Conservation (phyloP, 2,329 filamentous ascomycete genomes). For the Venturia aucupariae region DNA sequence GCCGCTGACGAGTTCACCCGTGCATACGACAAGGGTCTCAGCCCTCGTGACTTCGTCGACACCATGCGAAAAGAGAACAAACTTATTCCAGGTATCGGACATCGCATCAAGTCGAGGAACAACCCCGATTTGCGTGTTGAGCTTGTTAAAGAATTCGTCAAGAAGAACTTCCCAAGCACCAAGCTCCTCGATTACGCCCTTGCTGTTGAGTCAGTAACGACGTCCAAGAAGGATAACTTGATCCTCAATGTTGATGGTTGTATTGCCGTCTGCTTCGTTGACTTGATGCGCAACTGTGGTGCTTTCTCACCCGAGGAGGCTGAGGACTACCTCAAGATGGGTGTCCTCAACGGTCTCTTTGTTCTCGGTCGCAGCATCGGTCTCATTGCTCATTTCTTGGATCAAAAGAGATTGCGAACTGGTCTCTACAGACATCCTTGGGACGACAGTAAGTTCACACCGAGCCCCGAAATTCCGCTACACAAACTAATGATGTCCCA, state of each 20-base stretch:
- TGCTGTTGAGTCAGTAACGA: conserved; percentile 95
- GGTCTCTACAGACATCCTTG: conserved; percentile 68
- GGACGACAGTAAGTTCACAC: conserved; percentile 9
- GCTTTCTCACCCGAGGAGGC: conserved; percentile 94
- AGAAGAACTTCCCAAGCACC: conserved; percentile 93
- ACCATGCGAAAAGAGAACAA: conserved; percentile 99
- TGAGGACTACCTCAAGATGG: conserved; percentile 98
- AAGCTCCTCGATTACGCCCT: conserved; percentile 99
- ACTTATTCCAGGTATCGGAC: conserved; percentile 97
- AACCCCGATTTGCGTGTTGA: conserved; percentile 99
- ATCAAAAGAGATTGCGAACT: conserved; percentile 98
- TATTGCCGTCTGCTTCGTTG: conserved; percentile 97
- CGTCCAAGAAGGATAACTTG: conserved; percentile 99
- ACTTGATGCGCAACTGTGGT: conserved; percentile 93
- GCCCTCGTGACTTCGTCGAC: conserved; percentile 97
- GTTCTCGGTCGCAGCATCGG: conserved; percentile 94
- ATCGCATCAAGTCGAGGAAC: conserved; percentile 99
- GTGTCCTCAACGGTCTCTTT: conserved; percentile 98
- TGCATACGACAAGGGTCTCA: conserved; percentile 95
- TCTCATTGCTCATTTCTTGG: conserved; percentile 98
- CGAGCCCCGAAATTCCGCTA: neutral
- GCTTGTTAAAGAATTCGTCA: conserved; percentile 97
- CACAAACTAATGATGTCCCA: neutral
- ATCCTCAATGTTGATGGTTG: conserved; percentile 99
- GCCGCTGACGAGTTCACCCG: conserved; percentile 98